phyloP scores from a whole-genome alignment of 352 stramenopile species.

The Saprolegnia diclina region DNA sequence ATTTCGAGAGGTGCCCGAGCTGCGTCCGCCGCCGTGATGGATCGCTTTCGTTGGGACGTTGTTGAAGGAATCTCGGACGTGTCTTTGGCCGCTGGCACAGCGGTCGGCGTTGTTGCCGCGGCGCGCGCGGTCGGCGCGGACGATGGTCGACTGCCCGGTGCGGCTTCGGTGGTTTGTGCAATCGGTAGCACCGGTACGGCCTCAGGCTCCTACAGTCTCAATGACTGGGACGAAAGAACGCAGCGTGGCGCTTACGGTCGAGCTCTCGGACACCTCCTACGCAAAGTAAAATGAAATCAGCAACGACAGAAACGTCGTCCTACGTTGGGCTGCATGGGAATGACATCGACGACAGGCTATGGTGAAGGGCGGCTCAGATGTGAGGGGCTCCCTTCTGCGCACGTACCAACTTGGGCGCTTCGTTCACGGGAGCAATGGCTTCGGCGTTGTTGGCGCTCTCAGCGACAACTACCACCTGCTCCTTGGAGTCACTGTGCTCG shows the following conservation, averaged over 20 bases:
- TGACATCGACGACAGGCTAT: constrained; percentile 1
- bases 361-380: neutral
- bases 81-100: neutral
- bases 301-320: neutral
- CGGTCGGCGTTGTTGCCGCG: neutral
- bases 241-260: neutral
- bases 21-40: neutral
- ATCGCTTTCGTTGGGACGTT: neutral
- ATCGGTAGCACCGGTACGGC: neutral
- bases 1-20: neutral
- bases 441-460: constrained; percentile 4
- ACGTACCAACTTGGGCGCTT: constrained; percentile 2
- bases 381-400: neutral
- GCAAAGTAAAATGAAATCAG: neutral
- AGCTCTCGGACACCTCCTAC: neutral
- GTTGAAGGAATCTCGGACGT: neutral
- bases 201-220: neutral
- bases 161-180: neutral
- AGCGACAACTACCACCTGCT: neutral
- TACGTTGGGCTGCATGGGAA: neutral
- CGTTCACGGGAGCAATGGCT: neutral
- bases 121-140: neutral
- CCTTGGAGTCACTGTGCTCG: neutral
- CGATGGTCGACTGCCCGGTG: neutral
- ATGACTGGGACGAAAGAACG: neutral